phyloP scores from a whole-genome alignment of 768 basidiomycete genomes.

The Mycena indigotica region DNA sequence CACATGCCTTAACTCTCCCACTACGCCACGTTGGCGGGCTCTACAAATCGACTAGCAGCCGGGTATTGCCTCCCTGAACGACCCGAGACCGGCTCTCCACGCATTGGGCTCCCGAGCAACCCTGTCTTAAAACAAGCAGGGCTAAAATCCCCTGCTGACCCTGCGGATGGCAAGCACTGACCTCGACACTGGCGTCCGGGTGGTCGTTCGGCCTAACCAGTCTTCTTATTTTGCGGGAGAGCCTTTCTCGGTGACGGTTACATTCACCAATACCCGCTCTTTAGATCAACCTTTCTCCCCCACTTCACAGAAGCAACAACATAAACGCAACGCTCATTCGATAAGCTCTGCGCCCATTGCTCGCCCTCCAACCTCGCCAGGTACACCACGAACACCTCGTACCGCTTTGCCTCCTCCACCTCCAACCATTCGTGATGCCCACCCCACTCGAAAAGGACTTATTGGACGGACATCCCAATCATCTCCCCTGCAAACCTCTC shows the following conservation, averaged over 20 bases:
- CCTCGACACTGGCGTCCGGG: slow-evolving; percentile 62
- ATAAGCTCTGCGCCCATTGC: slow-evolving; percentile 83
- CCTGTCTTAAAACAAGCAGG: too few species aligned
- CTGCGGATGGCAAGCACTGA: too few species aligned
- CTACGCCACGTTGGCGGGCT: too few species aligned
- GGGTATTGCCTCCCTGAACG: too few species aligned
- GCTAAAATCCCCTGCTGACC: too few species aligned
- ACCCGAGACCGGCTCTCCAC: too few species aligned
- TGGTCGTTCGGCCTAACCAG: slow-evolving; percentile 76
- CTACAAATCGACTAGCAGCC: too few species aligned
- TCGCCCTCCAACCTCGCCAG: slow-evolving; percentile 81
- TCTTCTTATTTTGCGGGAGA: slow-evolving; percentile 95
- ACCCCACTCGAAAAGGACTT: slow-evolving; percentile 51
- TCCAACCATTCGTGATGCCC: slow-evolving; percentile 26
- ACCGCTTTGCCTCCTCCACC: slow-evolving; percentile 32
- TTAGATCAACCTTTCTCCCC: slow-evolving; percentile 42
- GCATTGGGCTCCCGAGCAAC: too few species aligned
- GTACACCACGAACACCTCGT: slow-evolving; percentile 51
- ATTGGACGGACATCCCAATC: slow-evolving; percentile 47
- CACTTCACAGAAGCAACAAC: slow-evolving; percentile 38
- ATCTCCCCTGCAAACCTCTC: slow-evolving; percentile 24
- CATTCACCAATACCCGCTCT: slow-evolving; percentile 80
- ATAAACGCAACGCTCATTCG: slow-evolving; percentile 76
- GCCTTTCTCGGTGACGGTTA: slow-evolving; percentile 78
- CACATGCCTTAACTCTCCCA: too few species aligned